phyloP scores from a whole-genome alignment of 805 yeast species.

The Saccharomyces eubayanus region DNA sequence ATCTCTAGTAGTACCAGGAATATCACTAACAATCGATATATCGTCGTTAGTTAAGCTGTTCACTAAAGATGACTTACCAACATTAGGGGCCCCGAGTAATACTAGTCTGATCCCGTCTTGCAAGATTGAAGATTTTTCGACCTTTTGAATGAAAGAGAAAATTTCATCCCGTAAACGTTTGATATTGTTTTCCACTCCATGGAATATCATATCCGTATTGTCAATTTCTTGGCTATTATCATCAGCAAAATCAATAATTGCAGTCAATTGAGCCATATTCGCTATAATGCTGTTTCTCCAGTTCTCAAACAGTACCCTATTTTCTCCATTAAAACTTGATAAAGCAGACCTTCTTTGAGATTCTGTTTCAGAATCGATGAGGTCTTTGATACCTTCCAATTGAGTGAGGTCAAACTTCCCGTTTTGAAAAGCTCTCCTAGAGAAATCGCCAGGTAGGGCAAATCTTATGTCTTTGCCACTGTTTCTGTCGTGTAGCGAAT shows the following conservation, averaged over 20 bases:
- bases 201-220: conserved; percentile 47
- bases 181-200: conserved; percentile 40
- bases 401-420: conserved; percentile 80
- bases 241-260: conserved; percentile 90
- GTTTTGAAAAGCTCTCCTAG: conserved; percentile 77
- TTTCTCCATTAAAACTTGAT: conserved; percentile 62
- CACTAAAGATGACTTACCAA: conserved; percentile 85
- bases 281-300: conserved; percentile 68
- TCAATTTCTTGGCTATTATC: conserved; percentile 64
- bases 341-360: conserved; percentile 71
- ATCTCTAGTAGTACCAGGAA: conserved; percentile 94
- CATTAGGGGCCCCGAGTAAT: conserved; percentile 87
- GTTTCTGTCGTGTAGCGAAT: conserved; percentile 39
- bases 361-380: conserved; percentile 93
- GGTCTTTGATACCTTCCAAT: conserved; percentile 79
- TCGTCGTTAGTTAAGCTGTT: conserved; percentile 71
- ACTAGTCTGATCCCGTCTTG: conserved; percentile 65
- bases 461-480: conserved; percentile 45
- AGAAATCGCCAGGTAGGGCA: conserved; percentile 92
- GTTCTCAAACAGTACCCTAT: conserved; percentile 40
- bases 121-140: conserved; percentile 53
- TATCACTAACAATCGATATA: conserved; percentile 81
- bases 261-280: conserved; percentile 68
- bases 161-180: conserved; percentile 39
- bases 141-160: conserved; percentile 33